Evolutionary conservation across 2,329 filamentous ascomycete genomes (phyloP).

Genomic region (Gliomastix tumulicola): DNA sequence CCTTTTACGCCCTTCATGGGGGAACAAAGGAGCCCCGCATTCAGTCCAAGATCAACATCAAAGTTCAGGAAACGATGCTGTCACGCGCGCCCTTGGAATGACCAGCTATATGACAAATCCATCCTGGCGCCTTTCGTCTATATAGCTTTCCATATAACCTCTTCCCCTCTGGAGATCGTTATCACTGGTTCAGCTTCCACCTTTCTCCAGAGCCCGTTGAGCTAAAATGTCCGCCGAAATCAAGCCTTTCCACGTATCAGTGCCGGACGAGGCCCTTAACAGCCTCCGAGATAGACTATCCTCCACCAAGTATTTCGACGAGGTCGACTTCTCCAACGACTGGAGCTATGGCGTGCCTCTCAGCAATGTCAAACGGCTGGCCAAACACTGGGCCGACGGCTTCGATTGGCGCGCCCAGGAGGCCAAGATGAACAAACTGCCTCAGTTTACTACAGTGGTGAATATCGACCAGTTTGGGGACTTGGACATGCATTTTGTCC

Average conservation of each 20-base stretch:
- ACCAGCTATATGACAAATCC: too few relatives aligned
- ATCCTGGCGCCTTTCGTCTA: too few relatives aligned
- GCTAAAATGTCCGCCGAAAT: too few relatives aligned
- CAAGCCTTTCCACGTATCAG: slow-evolving; percentile 23
- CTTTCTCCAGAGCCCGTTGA: too few relatives aligned
- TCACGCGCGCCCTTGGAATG: too few relatives aligned
- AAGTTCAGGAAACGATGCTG: too few relatives aligned
- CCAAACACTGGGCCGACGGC: slow-evolving; percentile 28
- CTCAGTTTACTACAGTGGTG: slow-evolving; percentile 46
- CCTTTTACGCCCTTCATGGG: too few relatives aligned
- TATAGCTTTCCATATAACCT: too few relatives aligned
- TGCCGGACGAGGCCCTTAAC: slow-evolving; percentile 21
- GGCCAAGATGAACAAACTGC: slow-evolving; percentile 47
- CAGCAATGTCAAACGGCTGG: slow-evolving; percentile 24
- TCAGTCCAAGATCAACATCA: too few relatives aligned
- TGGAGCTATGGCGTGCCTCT: slow-evolving; percentile 21
- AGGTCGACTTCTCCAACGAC: slow-evolving; percentile 21
- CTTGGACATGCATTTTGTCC: slow-evolving; percentile 57
- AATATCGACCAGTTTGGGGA: slow-evolving; percentile 49
- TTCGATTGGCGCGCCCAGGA: slow-evolving; percentile 59
- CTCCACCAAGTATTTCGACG: slow-evolving; percentile 17
- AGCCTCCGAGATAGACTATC: slow-evolving; percentile 21
- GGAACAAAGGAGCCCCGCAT: too few relatives aligned
- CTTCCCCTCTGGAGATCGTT: too few relatives aligned
- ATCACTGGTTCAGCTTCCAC: too few relatives aligned